These are phyloP conservation scores for Geoglossum cookeanum DNA, from an alignment of 2,329 filamentous ascomycete genomes.

Conservation along the genomic window DNA sequence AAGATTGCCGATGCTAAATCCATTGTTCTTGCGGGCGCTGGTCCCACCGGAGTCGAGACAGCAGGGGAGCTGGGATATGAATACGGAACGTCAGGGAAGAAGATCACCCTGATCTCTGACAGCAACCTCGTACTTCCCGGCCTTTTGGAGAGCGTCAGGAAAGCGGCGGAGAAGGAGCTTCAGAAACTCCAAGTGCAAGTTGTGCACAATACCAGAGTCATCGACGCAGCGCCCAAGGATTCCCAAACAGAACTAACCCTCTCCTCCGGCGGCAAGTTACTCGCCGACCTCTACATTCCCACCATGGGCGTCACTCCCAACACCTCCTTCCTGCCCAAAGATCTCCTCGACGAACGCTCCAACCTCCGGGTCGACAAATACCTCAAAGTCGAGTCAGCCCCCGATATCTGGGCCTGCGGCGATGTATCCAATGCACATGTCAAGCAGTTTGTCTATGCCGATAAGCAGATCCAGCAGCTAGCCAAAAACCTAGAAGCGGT, in stretches of 20 bases:
- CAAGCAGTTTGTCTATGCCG: constrained; percentile 14
- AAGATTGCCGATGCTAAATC: constrained; percentile 21
- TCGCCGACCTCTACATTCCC: constrained; percentile 9
- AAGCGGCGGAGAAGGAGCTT: constrained; percentile 27
- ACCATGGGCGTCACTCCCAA: constrained; percentile 11
- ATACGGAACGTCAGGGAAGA: constrained; percentile 14
- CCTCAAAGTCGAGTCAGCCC: constrained; percentile 7
- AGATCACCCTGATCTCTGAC: constrained; percentile 27
- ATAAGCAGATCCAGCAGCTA: constrained; percentile 14
- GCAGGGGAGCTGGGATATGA: constrained; percentile 29
- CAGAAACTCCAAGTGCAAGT: constrained; percentile 28
- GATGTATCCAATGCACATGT: constrained; percentile 16
- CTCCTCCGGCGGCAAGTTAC: neutral
- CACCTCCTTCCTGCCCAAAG: constrained; percentile 10
- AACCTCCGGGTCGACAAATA: constrained; percentile 11
- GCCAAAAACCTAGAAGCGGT: constrained; percentile 13
- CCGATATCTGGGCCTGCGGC: constrained; percentile 16
- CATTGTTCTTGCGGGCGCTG: constrained; percentile 30
- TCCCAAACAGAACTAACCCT: neutral
- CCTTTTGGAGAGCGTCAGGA: constrained; percentile 19
- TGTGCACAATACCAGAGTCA: constrained; percentile 16
- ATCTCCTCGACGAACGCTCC: constrained; percentile 7
- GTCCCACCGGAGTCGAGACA: constrained; percentile 29
- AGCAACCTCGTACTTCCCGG: constrained; percentile 22
- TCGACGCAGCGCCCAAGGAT: neutral